These are phyloP conservation scores for Asterophora lycoperdoides DNA, from an alignment of 768 basidiomycete genomes.

Conservation along the genomic window DNA sequence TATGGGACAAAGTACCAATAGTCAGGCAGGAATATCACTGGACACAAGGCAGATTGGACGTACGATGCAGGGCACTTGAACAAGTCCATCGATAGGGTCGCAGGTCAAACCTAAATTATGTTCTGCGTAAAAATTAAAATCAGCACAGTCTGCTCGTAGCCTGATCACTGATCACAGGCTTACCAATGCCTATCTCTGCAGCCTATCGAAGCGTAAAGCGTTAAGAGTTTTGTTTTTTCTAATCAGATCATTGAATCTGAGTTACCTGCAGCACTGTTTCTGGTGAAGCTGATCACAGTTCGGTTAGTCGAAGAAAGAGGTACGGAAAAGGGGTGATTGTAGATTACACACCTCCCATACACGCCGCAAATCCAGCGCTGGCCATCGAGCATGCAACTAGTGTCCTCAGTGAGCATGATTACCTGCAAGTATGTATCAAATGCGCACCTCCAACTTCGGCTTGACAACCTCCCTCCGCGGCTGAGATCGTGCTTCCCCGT, in stretches of 20 bases:
- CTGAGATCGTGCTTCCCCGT: slow-evolving; percentile 93
- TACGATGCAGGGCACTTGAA: slow-evolving; percentile 95
- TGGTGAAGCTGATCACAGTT: slow-evolving; percentile 51
- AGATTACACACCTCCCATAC: slow-evolving; percentile 70
- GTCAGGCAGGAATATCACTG: neutral
- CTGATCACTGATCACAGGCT: neutral
- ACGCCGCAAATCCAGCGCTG: slow-evolving; percentile 88
- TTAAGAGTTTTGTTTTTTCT: slow-evolving; percentile 6
- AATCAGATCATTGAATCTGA: slow-evolving; percentile 7
- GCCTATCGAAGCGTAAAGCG: slow-evolving; percentile 38
- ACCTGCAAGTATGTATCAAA: neutral
- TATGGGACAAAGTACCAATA: slow-evolving; percentile 19
- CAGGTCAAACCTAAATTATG: slow-evolving; percentile 89
- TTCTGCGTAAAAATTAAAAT: slow-evolving; percentile 38
- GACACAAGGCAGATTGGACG: slow-evolving; percentile 24
- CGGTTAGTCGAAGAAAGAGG: neutral
- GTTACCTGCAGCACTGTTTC: slow-evolving; percentile 74
- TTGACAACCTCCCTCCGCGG: slow-evolving; percentile 93
- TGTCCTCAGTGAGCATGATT: neutral
- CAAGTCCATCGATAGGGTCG: slow-evolving; percentile 89
- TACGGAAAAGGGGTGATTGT: neutral
- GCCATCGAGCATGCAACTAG: slow-evolving; percentile 95
- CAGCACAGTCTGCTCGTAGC: neutral
- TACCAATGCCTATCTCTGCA: slow-evolving; percentile 89
- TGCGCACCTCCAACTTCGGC: slow-evolving; percentile 85